These are phyloP conservation scores for Pinus albicaulis DNA, from an alignment of 75 land plant species.

Conservation along the genomic window DNA sequence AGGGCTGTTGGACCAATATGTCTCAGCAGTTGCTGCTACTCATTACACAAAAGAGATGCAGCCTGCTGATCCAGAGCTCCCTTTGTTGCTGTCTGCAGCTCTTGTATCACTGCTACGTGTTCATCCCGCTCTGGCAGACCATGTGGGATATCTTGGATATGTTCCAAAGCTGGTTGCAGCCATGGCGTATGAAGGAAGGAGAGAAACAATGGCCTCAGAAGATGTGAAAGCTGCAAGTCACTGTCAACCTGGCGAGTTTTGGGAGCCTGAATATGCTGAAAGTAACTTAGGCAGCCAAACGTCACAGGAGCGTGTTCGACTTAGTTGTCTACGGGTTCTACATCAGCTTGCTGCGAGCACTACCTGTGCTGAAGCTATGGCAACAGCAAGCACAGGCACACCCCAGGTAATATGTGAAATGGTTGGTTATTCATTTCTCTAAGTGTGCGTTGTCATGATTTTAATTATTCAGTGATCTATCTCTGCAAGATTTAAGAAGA, in stretches of 20 bases:
- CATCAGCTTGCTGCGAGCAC: constrained; percentile 99
- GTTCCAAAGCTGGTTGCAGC: constrained; percentile 98
- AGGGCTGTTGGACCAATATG: constrained; percentile 95
- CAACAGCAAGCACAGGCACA: constrained; percentile 89
- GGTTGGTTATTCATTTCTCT: background rate
- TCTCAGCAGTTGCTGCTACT: constrained; percentile 91
- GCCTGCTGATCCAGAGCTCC: constrained; percentile 81
- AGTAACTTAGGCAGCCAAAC: constrained; percentile 47
- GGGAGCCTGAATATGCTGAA: constrained; percentile 65
- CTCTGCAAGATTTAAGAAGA: background rate
- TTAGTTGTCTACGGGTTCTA: constrained; percentile 93
- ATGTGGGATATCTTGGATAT: constrained; percentile 96
- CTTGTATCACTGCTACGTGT: constrained; percentile 93
- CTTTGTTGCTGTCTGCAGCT: constrained; percentile 96
- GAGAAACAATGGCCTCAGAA: constrained; percentile 77
- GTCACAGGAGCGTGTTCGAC: constrained; percentile 87
- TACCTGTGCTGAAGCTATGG: constrained; percentile 99
- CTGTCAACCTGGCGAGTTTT: constrained; percentile 25
- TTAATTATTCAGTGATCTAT: background rate
- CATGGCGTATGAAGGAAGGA: constrained; percentile 94
- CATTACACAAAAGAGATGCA: constrained; percentile 62
- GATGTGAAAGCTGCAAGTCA: constrained; percentile 36
- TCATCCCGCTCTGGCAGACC: constrained; percentile 95
- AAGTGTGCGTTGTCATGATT: too few relatives aligned
- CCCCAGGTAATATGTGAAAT: constrained; percentile 72